Evolutionary conservation across 2,329 filamentous ascomycete species (phyloP).

Genomic region (Talaromyces piceae): DNA sequence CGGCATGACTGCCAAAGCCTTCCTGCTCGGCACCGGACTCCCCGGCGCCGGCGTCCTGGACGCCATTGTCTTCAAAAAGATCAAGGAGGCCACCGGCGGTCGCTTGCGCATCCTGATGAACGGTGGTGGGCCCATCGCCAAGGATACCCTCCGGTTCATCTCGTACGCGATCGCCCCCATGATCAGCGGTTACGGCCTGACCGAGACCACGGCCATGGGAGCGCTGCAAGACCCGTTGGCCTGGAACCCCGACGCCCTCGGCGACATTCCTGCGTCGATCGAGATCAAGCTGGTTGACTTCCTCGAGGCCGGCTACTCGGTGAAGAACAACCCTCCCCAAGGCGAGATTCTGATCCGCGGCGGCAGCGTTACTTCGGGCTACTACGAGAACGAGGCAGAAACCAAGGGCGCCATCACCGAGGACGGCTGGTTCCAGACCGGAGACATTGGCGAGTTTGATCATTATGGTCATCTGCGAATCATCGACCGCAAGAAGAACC

Average conservation of each 20-base stretch:
- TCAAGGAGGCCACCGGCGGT: constrained; percentile 84
- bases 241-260: constrained; percentile 70
- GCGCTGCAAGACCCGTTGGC: constrained; percentile 63
- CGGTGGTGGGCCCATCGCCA: constrained; percentile 82
- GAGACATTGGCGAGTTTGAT: constrained; percentile 89
- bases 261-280: constrained; percentile 66
- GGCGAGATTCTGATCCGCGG: constrained; percentile 91
- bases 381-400: constrained; percentile 81
- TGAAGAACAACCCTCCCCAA: constrained; percentile 68
- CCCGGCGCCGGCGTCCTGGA: constrained; percentile 59
- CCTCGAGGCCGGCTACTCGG: constrained; percentile 76
- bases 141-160: constrained; percentile 82
- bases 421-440: constrained; percentile 96
- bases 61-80: constrained; percentile 79
- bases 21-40: constrained; percentile 48
- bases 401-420: constrained; percentile 67
- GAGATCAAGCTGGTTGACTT: constrained; percentile 92
- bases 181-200: constrained; percentile 89
- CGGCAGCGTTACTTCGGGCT: constrained; percentile 63
- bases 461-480: constrained; percentile 70
- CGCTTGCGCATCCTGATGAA: constrained; percentile 85
- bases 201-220: constrained; percentile 72
- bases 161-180: constrained; percentile 90
- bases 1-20: constrained; percentile 53
- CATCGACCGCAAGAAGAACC: constrained; percentile 96